Evolutionary conservation across 495 filamentous ascomycete genomes (phyloP).

Genomic region (Parachaetomium inaequale): DNA sequence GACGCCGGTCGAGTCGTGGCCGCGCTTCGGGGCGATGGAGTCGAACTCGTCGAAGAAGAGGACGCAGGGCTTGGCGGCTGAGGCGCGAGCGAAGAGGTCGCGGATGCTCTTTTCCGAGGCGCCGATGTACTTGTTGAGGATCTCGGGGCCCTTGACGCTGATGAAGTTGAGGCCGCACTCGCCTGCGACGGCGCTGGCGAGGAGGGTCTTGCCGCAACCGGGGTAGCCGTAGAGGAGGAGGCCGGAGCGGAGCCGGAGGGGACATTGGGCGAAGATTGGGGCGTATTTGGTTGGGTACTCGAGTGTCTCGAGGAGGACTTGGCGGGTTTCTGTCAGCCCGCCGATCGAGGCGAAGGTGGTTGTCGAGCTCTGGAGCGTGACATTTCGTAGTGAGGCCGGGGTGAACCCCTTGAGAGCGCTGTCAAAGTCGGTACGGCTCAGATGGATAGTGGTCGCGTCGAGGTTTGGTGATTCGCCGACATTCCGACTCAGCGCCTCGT

Average conservation of each 20-base stretch:
- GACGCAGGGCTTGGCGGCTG: constrained; percentile 84
- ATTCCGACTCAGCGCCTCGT: constrained; percentile 82
- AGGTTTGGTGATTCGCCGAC: constrained; percentile 42
- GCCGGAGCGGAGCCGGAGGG: constrained; percentile 85
- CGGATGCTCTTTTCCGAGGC: constrained; percentile 92
- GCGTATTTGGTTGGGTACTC: constrained; percentile 98
- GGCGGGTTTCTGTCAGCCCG: constrained; percentile 77
- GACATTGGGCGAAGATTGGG: constrained; percentile 94
- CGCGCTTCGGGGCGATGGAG: constrained; percentile 92
- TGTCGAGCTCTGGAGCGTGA: constrained; percentile 84
- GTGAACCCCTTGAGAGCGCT: constrained; percentile 86
- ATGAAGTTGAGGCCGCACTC: constrained; percentile 98
- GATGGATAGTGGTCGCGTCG: constrained; percentile 46
- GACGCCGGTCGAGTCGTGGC: constrained; percentile 93
- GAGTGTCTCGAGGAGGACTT: constrained; percentile 85
- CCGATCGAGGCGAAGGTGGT: constrained; percentile 89
- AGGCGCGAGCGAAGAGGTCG: constrained; percentile 88
- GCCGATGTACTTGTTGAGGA: constrained; percentile 97
- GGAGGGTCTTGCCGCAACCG: constrained; percentile 91
- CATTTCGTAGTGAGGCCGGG: constrained; percentile 87
- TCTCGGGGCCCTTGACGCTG: constrained; percentile 95
- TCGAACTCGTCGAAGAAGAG: constrained; percentile 99
- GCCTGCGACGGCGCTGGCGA: constrained; percentile 89
- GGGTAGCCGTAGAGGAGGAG: constrained; percentile 91
- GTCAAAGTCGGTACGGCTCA: constrained; percentile 72